phyloP scores from a whole-genome alignment of 176 grass and related monocot species.

The Oryza glumipatula region DNA sequence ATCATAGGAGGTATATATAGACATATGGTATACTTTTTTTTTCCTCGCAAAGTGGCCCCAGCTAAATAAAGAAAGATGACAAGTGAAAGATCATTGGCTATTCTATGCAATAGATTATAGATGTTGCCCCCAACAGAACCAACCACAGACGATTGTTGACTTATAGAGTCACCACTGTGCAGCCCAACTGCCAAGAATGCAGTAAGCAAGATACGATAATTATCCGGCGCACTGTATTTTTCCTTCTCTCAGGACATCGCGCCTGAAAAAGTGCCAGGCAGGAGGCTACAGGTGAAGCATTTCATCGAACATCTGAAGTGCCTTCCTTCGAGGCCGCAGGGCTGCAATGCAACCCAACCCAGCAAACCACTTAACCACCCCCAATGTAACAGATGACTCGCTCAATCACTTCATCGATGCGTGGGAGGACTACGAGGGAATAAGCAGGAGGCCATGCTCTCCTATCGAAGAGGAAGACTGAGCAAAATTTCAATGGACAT shows the following conservation, averaged over 20 bases:
- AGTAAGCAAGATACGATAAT: neutral
- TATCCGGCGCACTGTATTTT: neutral
- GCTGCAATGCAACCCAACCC: neutral
- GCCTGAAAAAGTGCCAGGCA: neutral
- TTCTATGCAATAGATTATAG: neutral
- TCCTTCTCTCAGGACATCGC: neutral
- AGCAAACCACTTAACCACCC: neutral
- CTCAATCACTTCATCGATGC: neutral
- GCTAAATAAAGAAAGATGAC: neutral
- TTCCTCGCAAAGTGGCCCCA: neutral
- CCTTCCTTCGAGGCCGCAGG: neutral
- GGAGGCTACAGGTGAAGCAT: neutral
- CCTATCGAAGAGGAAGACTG: too few species aligned
- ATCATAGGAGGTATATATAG: neutral
- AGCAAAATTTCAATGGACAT: too few species aligned
- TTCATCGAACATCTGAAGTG: neutral
- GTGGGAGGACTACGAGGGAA: neutral
- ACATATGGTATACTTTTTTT: neutral
- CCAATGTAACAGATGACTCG: neutral
- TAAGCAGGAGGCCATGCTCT: neutral
- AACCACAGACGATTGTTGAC: constrained; percentile 3
- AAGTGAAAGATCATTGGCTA: neutral
- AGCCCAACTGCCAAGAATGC: too few species aligned
- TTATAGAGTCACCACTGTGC: too few species aligned
- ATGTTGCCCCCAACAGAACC: neutral